A percentile compares a stretch with the other conserved stretches of the same genome.
phyloP scores from a whole-genome alignment of 495 filamentous ascomycete species.

The Xylaria sp. region DNA sequence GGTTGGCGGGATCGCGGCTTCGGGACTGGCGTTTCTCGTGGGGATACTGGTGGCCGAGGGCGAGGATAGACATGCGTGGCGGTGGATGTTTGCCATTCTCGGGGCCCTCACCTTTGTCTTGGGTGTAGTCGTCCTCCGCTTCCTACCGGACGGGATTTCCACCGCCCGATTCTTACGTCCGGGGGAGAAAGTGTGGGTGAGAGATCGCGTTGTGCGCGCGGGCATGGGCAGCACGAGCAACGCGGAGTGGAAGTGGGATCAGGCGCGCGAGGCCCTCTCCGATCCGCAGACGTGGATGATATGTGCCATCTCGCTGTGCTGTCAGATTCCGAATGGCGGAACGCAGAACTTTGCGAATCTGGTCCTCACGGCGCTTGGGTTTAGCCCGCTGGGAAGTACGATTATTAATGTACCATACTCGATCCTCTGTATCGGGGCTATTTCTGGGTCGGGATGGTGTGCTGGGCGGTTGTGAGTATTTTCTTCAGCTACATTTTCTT shows the following conservation, averaged over 20 bases:
- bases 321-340: conserved; percentile 55
- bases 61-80: conserved; percentile 30
- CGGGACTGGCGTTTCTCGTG: conserved; percentile 54
- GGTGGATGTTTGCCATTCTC: conserved; percentile 49
- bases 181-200: conserved; percentile 39
- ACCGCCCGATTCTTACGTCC: conserved; percentile 39
- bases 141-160: conserved; percentile 43
- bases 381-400: conserved; percentile 46
- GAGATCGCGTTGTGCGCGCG: conserved; percentile 45
- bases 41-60: conserved; percentile 30
- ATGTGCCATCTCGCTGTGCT: conserved; percentile 45
- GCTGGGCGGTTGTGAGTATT: conserved; percentile 41
- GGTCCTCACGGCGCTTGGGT: conserved; percentile 50
- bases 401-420: conserved; percentile 49
- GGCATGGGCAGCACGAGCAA: conserved; percentile 47
- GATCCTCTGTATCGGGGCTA: conserved; percentile 41
- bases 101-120: conserved; percentile 43
- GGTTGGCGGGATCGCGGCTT: conserved; percentile 47
- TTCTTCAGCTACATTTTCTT: not conserved
- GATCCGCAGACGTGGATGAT: conserved; percentile 55
- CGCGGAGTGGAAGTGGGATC: conserved; percentile 44
- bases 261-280: conserved; percentile 45
- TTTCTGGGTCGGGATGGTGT: conserved; percentile 46
- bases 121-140: conserved; percentile 38
- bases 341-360: conserved; percentile 52